Conservation (phyloP, 2,329 filamentous ascomycete genomes). For the Fusarium sp. region DNA sequence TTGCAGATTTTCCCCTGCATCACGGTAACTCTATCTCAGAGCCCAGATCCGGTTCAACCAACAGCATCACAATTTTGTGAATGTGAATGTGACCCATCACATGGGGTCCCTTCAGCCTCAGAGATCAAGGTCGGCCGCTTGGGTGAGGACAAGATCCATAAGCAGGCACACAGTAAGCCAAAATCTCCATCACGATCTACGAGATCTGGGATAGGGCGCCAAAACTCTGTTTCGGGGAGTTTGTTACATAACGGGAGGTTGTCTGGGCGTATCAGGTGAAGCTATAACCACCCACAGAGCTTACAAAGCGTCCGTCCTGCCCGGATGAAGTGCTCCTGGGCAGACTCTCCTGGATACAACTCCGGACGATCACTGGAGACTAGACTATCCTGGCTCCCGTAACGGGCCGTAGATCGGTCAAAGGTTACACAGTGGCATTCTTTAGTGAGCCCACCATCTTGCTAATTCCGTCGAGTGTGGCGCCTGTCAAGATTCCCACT, state of each 20-base stretch:
- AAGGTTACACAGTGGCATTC: conserved; percentile 2
- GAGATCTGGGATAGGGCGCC: not conserved
- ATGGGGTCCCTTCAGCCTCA: conserved; percentile 5
- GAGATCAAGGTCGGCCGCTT: conserved; percentile 14
- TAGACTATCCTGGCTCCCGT: not conserved
- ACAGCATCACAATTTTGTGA: not conserved
- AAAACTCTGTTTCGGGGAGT: conserved; percentile 2
- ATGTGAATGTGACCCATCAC: not conserved
- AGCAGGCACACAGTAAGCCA: conserved; percentile 1
- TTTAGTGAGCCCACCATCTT: not conserved
- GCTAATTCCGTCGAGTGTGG: conserved; percentile 9
- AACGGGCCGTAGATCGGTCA: conserved; percentile 1
- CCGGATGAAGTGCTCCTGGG: not conserved
- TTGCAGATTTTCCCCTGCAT: conserved; percentile 28
- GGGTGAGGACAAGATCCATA: not conserved
- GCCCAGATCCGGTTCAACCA: conserved; percentile 11
- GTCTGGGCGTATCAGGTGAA: not conserved
- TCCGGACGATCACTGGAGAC: not conserved
- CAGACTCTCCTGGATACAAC: not conserved
- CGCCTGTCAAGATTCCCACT: conserved; percentile 8
- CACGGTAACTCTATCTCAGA: conserved; percentile 23
- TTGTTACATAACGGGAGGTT: conserved; percentile 3
- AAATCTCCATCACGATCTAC: conserved; percentile 4
- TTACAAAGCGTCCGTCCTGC: not conserved
- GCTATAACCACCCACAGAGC: not conserved